Base-by-base conservation (phyloP, 2,329 filamentous ascomycete genomes). In the Ceratocystis lukuohia region DNA sequence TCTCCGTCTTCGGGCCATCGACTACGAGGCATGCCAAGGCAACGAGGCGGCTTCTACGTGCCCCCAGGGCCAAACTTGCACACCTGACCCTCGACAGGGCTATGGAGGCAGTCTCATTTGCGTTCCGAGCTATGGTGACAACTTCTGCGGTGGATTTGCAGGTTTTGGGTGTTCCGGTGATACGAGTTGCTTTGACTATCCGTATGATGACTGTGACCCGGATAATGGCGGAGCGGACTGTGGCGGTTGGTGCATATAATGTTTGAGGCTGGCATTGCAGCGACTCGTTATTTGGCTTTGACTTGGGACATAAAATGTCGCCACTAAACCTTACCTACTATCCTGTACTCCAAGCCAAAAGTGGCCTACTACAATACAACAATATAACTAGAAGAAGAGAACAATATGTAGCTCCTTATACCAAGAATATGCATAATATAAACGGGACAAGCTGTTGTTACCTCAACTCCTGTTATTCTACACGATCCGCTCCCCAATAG, bases 401-500 rank as follows among this genome's bases (percentile, higher is more conserved):
- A 12, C 10, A 41, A 41, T 15, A 41, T 41, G 10, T 15, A 41
- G 3, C 37, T 41, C 10, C 37, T 41, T 41, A 5, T 1, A 41
- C 37, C 37, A 48, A 20, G 4, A 5, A 59, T 20, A 59, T 37
- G 30, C 25, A 59, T 57, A 2, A 57, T 28, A 28, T 59, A 37
- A 57, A n/a, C 5, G 3, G 17, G 1, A 10, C 56, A 37, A 37
- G 12, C 15, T 33, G 22, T 15, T n/a, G n/a, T 33, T 8, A 33
- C 15, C 17, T 41, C 12, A 4, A 25, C 37, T 3, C 10, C 5
- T 65, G n/a, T 33, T n/a, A 65, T 28, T 68, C 70, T 7, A 72
- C 68, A 33, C 69, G 56, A 45, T 74, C 72, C 0, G 69, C 73
- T 0, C 76, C 76, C 82, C 82, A 84, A 68, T 83, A 84, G 70